Conservation (phyloP, 495 filamentous ascomycete species). For the Rhizodiscina lignyota region DNA sequence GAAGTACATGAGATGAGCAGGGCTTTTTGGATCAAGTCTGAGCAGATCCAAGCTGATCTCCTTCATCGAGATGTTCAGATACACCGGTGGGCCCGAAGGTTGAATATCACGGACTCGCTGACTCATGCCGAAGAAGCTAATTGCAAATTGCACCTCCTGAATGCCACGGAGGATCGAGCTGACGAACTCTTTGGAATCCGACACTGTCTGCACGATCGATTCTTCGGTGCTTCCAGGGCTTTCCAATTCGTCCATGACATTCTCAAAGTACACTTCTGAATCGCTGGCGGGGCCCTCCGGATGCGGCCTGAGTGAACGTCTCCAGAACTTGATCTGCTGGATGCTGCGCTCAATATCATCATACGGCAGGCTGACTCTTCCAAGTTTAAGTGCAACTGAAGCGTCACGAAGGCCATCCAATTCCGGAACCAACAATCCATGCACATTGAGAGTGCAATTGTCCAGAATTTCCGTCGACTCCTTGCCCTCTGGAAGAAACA, state of each 20-base stretch:
- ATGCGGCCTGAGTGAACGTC: constrained; percentile 11
- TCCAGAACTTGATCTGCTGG: constrained; percentile 29
- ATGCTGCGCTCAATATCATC: constrained; percentile 62
- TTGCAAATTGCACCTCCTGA: constrained; percentile 88
- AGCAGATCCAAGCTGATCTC: constrained; percentile 89
- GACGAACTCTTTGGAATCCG: constrained; percentile 84
- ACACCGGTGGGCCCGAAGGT: constrained; percentile 48
- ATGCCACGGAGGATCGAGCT: constrained; percentile 82
- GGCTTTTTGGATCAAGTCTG: constrained; percentile 80
- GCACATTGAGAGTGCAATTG: constrained; percentile 70
- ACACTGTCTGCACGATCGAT: constrained; percentile 66
- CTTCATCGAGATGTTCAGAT: constrained; percentile 81
- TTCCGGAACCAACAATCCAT: constrained; percentile 80
- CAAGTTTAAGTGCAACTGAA: constrained; percentile 77
- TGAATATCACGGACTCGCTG: constrained; percentile 53
- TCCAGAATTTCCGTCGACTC: constrained; percentile 86
- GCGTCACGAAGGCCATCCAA: constrained; percentile 79
- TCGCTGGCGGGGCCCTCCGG: no score
- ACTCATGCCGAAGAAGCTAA: constrained; percentile 81
- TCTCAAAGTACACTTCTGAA: constrained; percentile 47
- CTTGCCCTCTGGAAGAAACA: constrained; percentile 71
- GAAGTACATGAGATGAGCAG: constrained; percentile 98
- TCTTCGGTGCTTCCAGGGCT: constrained; percentile 56
- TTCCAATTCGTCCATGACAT: constrained; percentile 66
- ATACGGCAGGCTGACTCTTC: constrained; percentile 74